Percentiles rank a stretch among this genome's conserved stretches.
Conservation (phyloP, 768 basidiomycete species). For the Calocera cornea region DNA sequence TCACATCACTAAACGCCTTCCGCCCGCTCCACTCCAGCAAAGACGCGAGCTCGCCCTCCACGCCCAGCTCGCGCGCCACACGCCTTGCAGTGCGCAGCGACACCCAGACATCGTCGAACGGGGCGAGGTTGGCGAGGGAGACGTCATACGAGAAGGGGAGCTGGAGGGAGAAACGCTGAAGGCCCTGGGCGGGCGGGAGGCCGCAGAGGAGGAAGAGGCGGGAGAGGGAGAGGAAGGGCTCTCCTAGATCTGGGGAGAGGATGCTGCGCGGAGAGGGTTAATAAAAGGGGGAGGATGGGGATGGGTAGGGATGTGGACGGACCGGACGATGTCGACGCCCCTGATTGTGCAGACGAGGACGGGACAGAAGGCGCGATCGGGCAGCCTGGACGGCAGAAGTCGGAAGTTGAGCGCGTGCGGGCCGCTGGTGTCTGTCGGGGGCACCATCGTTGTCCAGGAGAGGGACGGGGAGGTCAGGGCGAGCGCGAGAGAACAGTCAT, state of each 20-base stretch:
- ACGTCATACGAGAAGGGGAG: neutral
- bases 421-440: neutral
- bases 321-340: neutral
- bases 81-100: neutral
- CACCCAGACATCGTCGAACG: neutral
- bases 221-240: conserved; percentile 2
- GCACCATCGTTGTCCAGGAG: neutral
- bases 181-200: neutral
- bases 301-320: neutral
- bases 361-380: neutral
- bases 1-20: neutral
- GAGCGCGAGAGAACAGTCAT: no score
- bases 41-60: neutral
- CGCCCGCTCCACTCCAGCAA: neutral
- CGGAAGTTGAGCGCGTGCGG: neutral
- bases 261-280: neutral
- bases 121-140: neutral
- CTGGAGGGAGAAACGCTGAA: neutral
- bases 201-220: neutral
- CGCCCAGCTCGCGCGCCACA: neutral
- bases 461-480: neutral
- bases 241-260: neutral
- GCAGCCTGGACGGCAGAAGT: neutral
- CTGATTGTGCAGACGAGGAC: neutral
- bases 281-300: neutral